Percentiles rank a stretch among this genome's conserved stretches.
These are phyloP conservation scores for Pseudopediastrum boryanum DNA, from an alignment of 139 green algal species.

Conservation along the genomic window DNA sequence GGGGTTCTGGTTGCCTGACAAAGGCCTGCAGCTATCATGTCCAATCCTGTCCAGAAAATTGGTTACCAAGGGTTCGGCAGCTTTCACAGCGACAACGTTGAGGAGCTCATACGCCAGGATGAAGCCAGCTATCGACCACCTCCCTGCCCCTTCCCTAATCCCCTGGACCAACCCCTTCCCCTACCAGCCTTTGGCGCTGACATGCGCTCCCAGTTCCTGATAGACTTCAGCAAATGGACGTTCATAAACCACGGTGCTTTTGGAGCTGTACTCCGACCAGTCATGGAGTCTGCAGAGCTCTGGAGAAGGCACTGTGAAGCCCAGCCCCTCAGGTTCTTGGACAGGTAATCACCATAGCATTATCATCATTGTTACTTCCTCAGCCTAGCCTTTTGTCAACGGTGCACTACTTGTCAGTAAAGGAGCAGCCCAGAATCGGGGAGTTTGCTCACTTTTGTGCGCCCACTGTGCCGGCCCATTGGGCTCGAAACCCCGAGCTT, in stretches of 20 bases:
- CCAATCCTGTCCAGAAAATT: background rate
- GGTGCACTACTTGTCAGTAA: too few relatives aligned
- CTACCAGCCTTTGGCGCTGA: slow-evolving; percentile 7
- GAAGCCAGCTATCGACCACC: slow-evolving; percentile 20
- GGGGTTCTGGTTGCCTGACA: too few relatives aligned
- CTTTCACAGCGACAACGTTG: slow-evolving; percentile 59
- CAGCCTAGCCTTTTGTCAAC: too few relatives aligned
- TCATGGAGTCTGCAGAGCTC: slow-evolving; percentile 42
- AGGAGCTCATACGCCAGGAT: slow-evolving; percentile 48
- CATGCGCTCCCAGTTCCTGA: slow-evolving; percentile 52
- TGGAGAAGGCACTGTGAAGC: slow-evolving; percentile 68
- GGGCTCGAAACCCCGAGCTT: too few relatives aligned
- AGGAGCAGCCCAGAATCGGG: too few relatives aligned
- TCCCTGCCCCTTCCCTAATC: slow-evolving; percentile 10
- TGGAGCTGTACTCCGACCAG: slow-evolving; percentile 50
- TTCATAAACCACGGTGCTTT: slow-evolving; percentile 79
- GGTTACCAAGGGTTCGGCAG: slow-evolving; percentile 65
- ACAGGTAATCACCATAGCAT: slow-evolving; percentile 29
- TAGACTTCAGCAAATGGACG: slow-evolving; percentile 61
- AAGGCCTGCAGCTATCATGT: too few relatives aligned
- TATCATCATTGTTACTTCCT: too few relatives aligned
- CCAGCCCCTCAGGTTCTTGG: slow-evolving; percentile 68
- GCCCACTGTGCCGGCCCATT: too few relatives aligned
- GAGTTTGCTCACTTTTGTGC: too few relatives aligned
- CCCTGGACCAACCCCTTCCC: background rate